These are phyloP conservation scores for Mucor mucedo DNA, from an alignment of 371 early-diverging fungal genomes.

Conservation along the genomic window DNA sequence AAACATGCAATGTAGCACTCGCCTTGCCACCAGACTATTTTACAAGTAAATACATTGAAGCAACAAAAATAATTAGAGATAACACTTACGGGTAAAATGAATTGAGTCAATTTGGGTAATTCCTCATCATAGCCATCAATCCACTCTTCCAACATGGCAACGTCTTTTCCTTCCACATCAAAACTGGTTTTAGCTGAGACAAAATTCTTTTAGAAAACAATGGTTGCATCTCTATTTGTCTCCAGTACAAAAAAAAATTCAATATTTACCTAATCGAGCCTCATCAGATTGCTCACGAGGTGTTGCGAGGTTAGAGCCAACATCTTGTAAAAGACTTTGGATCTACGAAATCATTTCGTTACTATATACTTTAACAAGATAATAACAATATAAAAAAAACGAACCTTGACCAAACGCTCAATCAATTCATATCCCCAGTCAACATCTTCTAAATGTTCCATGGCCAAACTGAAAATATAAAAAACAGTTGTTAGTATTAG, in stretches of 20 bases:
- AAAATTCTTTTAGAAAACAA: slow-evolving; percentile 1
- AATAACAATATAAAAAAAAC: background rate
- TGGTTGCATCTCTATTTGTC: background rate
- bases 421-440: slow-evolving; percentile 14
- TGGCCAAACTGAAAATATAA: slow-evolving; percentile 17
- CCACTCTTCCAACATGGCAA: slow-evolving; percentile 78
- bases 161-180: slow-evolving; percentile 68
- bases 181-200: slow-evolving; percentile 71
- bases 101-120: slow-evolving; percentile 81
- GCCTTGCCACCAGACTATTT: slow-evolving; percentile 77
- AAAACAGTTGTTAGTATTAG: background rate
- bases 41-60: background rate
- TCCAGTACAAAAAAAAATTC: background rate
- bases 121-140: slow-evolving; percentile 80
- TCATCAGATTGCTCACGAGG: slow-evolving; percentile 72
- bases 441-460: slow-evolving; percentile 24
- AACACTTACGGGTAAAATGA: slow-evolving; percentile 79
- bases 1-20: slow-evolving; percentile 72
- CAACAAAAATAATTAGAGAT: background rate
- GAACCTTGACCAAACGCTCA: slow-evolving; percentile 16
- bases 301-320: slow-evolving; percentile 91
- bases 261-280: slow-evolving; percentile 49
- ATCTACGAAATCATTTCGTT: slow-evolving; percentile 50
- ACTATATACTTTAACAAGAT: background rate
- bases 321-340: slow-evolving; percentile 89